phyloP scores from a whole-genome alignment of 148 eudicot genomes.

The Rhododendron molle region DNA sequence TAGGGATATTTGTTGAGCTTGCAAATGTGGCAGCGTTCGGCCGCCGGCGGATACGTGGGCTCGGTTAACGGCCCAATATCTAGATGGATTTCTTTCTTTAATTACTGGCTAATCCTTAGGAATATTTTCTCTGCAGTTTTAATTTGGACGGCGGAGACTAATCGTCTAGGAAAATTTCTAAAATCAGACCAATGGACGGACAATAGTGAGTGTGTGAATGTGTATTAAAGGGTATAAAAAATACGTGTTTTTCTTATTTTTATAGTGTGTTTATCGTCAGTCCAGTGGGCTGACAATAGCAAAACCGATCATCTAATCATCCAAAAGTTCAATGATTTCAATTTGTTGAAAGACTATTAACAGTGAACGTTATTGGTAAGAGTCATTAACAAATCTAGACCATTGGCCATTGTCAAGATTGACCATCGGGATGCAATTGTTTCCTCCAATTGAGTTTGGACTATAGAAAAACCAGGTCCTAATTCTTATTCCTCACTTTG shows the following conservation, averaged over 20 bases:
- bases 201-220: too few species aligned
- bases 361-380: neutral
- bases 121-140: too few species aligned
- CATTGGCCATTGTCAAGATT: neutral
- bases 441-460: neutral
- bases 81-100: neutral
- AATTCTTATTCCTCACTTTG: neutral
- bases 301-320: neutral
- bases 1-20: slow-evolving; percentile 8
- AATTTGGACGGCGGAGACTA: neutral
- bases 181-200: too few species aligned
- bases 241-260: too few species aligned
- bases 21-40: neutral
- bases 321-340: neutral
- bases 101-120: neutral
- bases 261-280: too few species aligned
- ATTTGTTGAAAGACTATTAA: too few species aligned
- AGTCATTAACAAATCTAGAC: neutral
- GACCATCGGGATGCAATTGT: neutral
- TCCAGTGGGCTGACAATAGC: too few species aligned
- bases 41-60: slow-evolving; percentile 13
- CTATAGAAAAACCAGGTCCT: neutral
- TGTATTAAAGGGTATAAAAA: too few species aligned
- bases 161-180: too few species aligned
- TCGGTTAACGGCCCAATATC: neutral